Percentiles rank a stretch among this genome's conserved stretches.
These are phyloP conservation scores for Neopestalotiopsis sp. DNA, from an alignment of 2,329 filamentous ascomycete species.

Conservation along the genomic window DNA sequence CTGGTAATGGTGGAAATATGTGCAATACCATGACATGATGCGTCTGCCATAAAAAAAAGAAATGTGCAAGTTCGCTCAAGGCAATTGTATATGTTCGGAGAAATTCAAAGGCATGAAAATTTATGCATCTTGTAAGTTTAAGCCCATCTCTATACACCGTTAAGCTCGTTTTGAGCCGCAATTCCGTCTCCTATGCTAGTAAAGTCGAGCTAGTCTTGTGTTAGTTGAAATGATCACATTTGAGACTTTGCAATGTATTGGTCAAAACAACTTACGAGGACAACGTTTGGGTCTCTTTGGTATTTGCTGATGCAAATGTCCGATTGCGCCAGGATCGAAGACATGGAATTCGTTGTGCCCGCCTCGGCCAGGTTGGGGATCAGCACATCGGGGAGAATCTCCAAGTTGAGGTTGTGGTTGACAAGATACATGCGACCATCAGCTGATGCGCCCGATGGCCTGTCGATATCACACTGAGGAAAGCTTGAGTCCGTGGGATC, in stretches of 20 bases:
- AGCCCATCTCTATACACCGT: conserved; percentile 34
- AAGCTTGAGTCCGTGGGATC: conserved; percentile 64
- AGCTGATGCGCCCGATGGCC: conserved; percentile 53
- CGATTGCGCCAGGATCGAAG: conserved; percentile 48
- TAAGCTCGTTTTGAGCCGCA: conserved; percentile 42
- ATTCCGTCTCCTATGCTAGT: conserved; percentile 46
- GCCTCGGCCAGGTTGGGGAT: conserved; percentile 39
- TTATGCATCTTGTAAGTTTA: not conserved
- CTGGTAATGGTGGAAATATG: not conserved
- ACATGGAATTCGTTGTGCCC: conserved; percentile 51
- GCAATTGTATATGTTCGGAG: too few relatives aligned
- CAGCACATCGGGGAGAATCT: conserved; percentile 38
- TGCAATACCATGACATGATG: not conserved
- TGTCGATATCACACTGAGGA: conserved; percentile 68
- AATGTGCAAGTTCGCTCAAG: not conserved
- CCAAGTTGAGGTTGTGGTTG: conserved; percentile 49
- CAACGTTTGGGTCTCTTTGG: conserved; percentile 40
- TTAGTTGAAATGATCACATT: conserved; percentile 17
- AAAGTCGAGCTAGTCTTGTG: conserved; percentile 45
- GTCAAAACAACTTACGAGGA: conserved; percentile 39
- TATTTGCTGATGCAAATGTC: conserved; percentile 36
- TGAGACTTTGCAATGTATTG: not conserved
- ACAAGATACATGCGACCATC: conserved; percentile 49
- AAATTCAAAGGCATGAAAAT: not conserved
- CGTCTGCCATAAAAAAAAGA: not conserved